Evolutionary conservation across 2,329 filamentous ascomycete species (phyloP), one percentile per base, ranked within the genome.

Genomic region (Cryphonectria radicalis): DNA sequence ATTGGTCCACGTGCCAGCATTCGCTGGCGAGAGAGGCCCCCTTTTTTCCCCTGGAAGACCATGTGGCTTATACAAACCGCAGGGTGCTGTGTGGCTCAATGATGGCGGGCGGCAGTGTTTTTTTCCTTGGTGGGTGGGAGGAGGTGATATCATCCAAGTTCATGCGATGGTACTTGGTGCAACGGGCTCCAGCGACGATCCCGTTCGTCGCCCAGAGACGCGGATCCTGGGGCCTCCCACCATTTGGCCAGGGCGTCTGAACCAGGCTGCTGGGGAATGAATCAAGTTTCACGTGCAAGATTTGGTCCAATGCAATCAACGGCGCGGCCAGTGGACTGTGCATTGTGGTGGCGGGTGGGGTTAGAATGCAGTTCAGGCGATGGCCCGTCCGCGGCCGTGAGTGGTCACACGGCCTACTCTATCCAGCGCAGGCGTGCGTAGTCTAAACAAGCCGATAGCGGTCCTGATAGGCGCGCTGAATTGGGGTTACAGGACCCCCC

Each of bases 171-270:
- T 40, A 40, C 11, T n/a, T n/a, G n/a, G n/a, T n/a, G 59, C 35
- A 60, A 40, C 19, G 10, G 22, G 19, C 64, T 40, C 32, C 32
- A 37, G 35, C 25, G 13, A 35, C 32, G 28, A 53, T 37, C 22
- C 17, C 37, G 11, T 50, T 50, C n/a, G 53, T 19, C 25, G 42
- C 50, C 37, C 35, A 35, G 57, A 60, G 32, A 13, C 19, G 6
- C 59, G 59, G 59, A 35, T 40, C 59, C 59, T 62, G 32, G 59
- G 7, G 19, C 46, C 59, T 62, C 19, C 32, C 32, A 32, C 35
- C n/a, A 70, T 70, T 70, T 66, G 63, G 46, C 25, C 32, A 42
- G n/a, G 66, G 63, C 68, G 68, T 62, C 53, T 70, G 68, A 67
- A 40, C 59, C 40, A 40, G 59, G 59, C 11, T 10, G 59, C 17